Evolutionary conservation across 208 protist genomes (phyloP).

Genomic region (Trypanosoma melophagium): DNA sequence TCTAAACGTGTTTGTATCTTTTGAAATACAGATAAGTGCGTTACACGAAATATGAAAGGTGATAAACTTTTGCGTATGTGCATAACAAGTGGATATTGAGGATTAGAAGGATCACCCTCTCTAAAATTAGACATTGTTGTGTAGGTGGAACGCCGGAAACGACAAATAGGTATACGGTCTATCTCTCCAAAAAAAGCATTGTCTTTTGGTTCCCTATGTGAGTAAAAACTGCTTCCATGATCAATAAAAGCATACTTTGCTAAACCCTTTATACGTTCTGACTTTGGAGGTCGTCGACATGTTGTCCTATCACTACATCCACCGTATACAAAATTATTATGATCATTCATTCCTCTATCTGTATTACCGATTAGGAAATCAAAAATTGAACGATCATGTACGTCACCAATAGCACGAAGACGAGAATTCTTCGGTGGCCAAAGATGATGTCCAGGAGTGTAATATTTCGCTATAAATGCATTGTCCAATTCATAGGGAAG

Average conservation of each 20-base stretch:
- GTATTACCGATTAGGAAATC: conserved; percentile 86
- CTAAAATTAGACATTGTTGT: conserved; percentile 36
- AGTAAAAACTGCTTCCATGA: conserved; percentile 83
- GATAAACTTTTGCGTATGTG: conserved; percentile 36
- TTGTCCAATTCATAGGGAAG: conserved; percentile 63
- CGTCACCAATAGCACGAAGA: conserved; percentile 67
- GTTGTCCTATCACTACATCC: conserved; percentile 63
- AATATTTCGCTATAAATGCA: conserved; percentile 67
- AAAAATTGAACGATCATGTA: conserved; percentile 79
- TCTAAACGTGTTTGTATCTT: conserved; percentile 62
- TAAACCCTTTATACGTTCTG: conserved; percentile 48
- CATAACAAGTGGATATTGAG: conserved; percentile 43
- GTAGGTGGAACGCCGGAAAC: conserved; percentile 64
- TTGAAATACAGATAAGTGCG: conserved; percentile 38
- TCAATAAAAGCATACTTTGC: conserved; percentile 85
- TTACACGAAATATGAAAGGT: conserved; percentile 49
- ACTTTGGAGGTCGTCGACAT: conserved; percentile 34
- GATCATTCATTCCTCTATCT: conserved; percentile 78
- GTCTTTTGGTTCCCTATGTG: conserved; percentile 63
- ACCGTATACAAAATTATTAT: conserved; percentile 90
- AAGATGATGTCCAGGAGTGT: conserved; percentile 51
- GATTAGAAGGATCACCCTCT: conserved; percentile 6
- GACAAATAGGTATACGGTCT: conserved; percentile 59
- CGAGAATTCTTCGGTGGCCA: conserved; percentile 56
- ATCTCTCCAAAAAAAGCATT: conserved; percentile 67